A percentile compares a stretch with the other conserved stretches of the same genome.
phyloP scores from a whole-genome alignment of 2,329 filamentous ascomycete genomes.

The Hypoxylon sp. region DNA sequence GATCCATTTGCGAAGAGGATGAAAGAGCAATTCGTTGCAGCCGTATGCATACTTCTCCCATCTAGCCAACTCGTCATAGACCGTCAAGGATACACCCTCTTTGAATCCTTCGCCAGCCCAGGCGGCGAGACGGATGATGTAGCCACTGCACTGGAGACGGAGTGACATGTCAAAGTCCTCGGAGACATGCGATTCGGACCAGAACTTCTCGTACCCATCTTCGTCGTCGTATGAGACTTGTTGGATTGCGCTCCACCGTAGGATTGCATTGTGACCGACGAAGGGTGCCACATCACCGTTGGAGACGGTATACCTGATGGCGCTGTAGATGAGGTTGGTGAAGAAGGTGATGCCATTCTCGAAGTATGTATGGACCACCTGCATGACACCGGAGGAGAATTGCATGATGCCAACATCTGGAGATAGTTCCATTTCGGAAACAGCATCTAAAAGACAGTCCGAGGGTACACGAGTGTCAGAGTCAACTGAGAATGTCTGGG shows the following conservation, averaged over 20 bases:
- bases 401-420: slow-evolving; percentile 77
- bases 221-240: slow-evolving; percentile 64
- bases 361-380: slow-evolving; percentile 75
- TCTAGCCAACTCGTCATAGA: slow-evolving; percentile 75
- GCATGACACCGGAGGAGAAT: slow-evolving; percentile 79
- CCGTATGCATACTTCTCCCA: slow-evolving; percentile 81
- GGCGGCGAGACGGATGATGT: slow-evolving; percentile 72
- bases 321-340: slow-evolving; percentile 79
- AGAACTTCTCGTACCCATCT: slow-evolving; percentile 71
- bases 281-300: slow-evolving; percentile 78
- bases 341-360: slow-evolving; percentile 79
- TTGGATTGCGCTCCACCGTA: slow-evolving; percentile 73
- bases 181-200: slow-evolving; percentile 79
- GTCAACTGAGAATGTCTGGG: slow-evolving; percentile 56
- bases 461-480: slow-evolving; percentile 74
- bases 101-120: slow-evolving; percentile 77
- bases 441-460: slow-evolving; percentile 75
- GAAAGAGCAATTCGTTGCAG: slow-evolving; percentile 75
- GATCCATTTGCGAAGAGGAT: slow-evolving; percentile 70
- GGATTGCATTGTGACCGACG: slow-evolving; percentile 79
- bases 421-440: slow-evolving; percentile 74
- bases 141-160: slow-evolving; percentile 73
- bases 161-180: slow-evolving; percentile 82
- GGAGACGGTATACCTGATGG: slow-evolving; percentile 74
- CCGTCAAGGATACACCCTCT: slow-evolving; percentile 76